Evolutionary conservation across 192 early-diverging fungal species (phyloP).

Genomic region (Powellomyces hirtus): DNA sequence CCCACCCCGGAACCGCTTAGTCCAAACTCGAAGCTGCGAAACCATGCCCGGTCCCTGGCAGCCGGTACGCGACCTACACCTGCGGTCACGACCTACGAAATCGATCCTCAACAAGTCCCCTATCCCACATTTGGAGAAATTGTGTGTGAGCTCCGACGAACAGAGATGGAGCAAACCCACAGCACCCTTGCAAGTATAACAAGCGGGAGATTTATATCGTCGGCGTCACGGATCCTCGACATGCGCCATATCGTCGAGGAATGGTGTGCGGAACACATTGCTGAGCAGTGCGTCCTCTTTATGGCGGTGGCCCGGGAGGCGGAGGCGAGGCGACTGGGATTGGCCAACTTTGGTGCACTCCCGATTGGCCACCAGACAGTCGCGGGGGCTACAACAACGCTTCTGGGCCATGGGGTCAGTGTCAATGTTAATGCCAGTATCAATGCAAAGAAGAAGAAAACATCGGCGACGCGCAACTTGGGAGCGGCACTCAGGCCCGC

Average conservation of each 20-base stretch:
- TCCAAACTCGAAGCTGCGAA: not conserved
- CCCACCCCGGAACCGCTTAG: not conserved
- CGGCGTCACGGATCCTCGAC: not conserved
- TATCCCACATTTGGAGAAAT: constrained; percentile 17
- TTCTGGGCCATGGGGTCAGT: no score
- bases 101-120: constrained; percentile 21
- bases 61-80: constrained; percentile 17
- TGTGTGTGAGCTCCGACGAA: not conserved
- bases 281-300: not conserved
- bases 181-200: not conserved
- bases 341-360: not conserved
- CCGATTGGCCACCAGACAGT: not conserved
- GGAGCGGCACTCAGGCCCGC: not conserved
- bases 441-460: not conserved
- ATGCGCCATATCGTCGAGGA: not conserved
- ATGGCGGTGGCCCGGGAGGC: not conserved
- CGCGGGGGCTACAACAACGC: not conserved
- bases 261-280: constrained; percentile 18
- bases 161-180: not conserved
- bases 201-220: not conserved
- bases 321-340: not conserved
- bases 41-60: constrained; percentile 4
- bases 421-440: no score
- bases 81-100: constrained; percentile 2
- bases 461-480: not conserved